phyloP scores from a whole-genome alignment of 495 filamentous ascomycete species.

The Lophiostoma macrostomum region DNA sequence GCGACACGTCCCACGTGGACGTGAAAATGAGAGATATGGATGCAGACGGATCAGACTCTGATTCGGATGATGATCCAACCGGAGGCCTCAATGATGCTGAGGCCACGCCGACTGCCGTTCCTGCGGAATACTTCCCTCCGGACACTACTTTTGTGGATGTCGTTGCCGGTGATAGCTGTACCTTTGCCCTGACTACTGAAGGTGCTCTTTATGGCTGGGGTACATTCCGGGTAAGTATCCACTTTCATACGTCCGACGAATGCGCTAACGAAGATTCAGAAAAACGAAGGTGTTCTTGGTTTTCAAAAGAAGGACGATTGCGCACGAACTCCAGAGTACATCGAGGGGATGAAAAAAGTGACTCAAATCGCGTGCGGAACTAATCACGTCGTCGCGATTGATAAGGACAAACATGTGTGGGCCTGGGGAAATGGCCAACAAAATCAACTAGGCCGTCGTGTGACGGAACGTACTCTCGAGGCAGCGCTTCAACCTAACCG shows the following conservation, averaged over 20 bases:
- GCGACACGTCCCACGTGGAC: slow-evolving; percentile 56
- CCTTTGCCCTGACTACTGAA: slow-evolving; percentile 61
- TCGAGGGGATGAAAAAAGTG: slow-evolving; percentile 60
- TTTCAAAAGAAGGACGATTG: slow-evolving; percentile 49
- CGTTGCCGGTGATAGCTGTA: slow-evolving; percentile 60
- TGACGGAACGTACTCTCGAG: slow-evolving; percentile 58
- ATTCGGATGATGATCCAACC: slow-evolving; percentile 51
- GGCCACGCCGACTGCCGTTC: slow-evolving; percentile 53
- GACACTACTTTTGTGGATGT: slow-evolving; percentile 57
- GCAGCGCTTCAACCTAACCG: slow-evolving; percentile 65
- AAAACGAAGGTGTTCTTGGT: slow-evolving; percentile 67
- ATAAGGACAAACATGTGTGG: slow-evolving; percentile 61
- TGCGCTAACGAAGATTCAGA: slow-evolving; percentile 41
- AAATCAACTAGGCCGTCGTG: slow-evolving; percentile 68
- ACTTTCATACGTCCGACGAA: neutral
- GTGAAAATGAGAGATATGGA: slow-evolving; percentile 59
- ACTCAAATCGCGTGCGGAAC: slow-evolving; percentile 58
- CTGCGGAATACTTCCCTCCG: slow-evolving; percentile 48
- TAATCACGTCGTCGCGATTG: slow-evolving; percentile 70
- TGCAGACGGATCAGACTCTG: slow-evolving; percentile 43
- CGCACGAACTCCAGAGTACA: slow-evolving; percentile 46
- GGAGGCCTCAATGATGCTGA: slow-evolving; percentile 58
- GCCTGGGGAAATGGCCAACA: slow-evolving; percentile 74
- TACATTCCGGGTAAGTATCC: slow-evolving; percentile 58
- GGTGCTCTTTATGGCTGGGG: slow-evolving; percentile 71